Evolutionary conservation across 164 flowering plant species (phyloP).

Genomic region (Kingdonia uniflora): DNA sequence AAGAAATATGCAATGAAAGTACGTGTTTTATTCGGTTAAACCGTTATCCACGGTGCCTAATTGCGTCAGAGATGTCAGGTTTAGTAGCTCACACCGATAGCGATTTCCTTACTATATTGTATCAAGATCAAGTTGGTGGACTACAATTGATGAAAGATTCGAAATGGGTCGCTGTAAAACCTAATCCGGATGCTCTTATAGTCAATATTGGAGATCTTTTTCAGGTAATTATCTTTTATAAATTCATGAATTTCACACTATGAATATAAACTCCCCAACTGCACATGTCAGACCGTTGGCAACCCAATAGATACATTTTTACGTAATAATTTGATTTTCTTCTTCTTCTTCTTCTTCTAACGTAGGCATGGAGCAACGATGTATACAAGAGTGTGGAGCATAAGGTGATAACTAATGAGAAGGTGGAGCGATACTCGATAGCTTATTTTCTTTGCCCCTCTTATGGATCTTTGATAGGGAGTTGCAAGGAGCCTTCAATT

Average conservation of each 20-base stretch:
- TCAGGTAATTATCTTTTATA: slow-evolving; percentile 35
- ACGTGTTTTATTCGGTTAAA: slow-evolving; percentile 67
- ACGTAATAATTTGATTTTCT: too few relatives aligned
- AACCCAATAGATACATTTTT: too few relatives aligned
- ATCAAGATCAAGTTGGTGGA: slow-evolving; percentile 77
- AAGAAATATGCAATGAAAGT: slow-evolving; percentile 31
- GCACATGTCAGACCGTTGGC: too few relatives aligned
- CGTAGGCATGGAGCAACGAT: slow-evolving; percentile 85
- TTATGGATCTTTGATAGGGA: slow-evolving; percentile 41
- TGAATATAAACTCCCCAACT: too few relatives aligned
- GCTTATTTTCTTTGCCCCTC: slow-evolving; percentile 83
- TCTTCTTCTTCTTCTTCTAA: too few relatives aligned
- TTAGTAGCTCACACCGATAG: slow-evolving; percentile 80
- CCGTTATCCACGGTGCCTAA: slow-evolving; percentile 51
- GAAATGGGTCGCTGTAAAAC: slow-evolving; percentile 68
- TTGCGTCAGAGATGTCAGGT: slow-evolving; percentile 38
- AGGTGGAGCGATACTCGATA: slow-evolving; percentile 55
- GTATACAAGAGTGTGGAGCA: slow-evolving; percentile 70
- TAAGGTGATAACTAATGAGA: slow-evolving; percentile 49
- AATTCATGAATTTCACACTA: too few relatives aligned
- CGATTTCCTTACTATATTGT: slow-evolving; percentile 64
- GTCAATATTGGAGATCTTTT: slow-evolving; percentile 83
- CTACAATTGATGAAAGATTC: slow-evolving; percentile 67
- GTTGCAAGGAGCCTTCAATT: slow-evolving; percentile 44
- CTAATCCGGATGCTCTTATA: slow-evolving; percentile 51